Conservation (phyloP, 495 filamentous ascomycete species). For the Neurospora terricola region DNA sequence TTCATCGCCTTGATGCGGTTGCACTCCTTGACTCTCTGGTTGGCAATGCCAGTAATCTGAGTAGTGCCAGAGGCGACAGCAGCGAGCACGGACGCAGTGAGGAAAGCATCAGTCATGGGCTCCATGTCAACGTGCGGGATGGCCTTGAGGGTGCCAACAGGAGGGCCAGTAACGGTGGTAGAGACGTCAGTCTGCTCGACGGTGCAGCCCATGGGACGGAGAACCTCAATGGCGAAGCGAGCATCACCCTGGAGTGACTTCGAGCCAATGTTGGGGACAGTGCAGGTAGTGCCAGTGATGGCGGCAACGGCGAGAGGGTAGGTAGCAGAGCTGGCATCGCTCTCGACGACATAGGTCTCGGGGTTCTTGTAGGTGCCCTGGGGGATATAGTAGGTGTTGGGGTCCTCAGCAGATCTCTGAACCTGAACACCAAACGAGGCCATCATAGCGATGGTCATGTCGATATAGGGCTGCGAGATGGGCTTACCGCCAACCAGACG, state of each 20-base stretch:
- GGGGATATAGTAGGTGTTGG: conserved; percentile 92
- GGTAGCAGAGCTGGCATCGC: conserved; percentile 94
- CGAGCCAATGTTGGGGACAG: conserved; percentile 91
- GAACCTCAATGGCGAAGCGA: conserved; percentile 83
- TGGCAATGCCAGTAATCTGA: conserved; percentile 89
- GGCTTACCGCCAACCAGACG: conserved; percentile 87
- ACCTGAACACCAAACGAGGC: conserved; percentile 80
- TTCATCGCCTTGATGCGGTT: conserved; percentile 96
- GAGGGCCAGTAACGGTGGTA: conserved; percentile 89
- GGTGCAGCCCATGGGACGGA: conserved; percentile 85
- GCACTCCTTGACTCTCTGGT: conserved; percentile 97
- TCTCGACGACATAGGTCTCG: conserved; percentile 81
- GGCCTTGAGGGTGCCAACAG: conserved; percentile 56
- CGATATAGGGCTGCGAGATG: conserved; percentile 94
- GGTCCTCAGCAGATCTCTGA: conserved; percentile 44
- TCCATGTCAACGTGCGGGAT: conserved; percentile 84
- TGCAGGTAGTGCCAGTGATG: conserved; percentile 89
- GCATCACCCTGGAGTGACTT: conserved; percentile 91
- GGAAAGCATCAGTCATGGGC: conserved; percentile 97
- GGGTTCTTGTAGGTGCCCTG: conserved; percentile 79
- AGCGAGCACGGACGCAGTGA: conserved; percentile 87
- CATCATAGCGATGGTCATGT: conserved; percentile 99
- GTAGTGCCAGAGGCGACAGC: conserved; percentile 83
- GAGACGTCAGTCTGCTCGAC: conserved; percentile 78
- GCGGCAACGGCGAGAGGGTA: conserved; percentile 94